A percentile compares a stretch with the other conserved stretches of the same genome.
Evolutionary conservation across 1,139 yeast species (phyloP).

Genomic region (Yamadazyma conglobata): DNA sequence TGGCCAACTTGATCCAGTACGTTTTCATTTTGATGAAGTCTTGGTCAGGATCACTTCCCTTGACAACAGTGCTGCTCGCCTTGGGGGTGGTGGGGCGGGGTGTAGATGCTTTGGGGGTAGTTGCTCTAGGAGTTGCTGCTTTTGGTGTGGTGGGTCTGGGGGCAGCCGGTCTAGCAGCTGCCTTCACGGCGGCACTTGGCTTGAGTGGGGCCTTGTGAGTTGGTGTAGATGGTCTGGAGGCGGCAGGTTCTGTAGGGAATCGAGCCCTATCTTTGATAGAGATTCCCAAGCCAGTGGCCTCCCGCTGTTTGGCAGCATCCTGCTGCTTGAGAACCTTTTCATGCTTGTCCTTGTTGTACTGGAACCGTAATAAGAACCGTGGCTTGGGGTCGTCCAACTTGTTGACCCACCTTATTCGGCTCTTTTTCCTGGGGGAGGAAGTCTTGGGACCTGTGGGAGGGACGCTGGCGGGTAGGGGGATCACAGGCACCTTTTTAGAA

Average conservation of each 20-base stretch:
- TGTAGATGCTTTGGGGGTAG: background rate
- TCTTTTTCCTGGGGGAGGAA: conserved; percentile 4
- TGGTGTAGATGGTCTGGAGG: conserved; percentile 6
- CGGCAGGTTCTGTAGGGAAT: conserved; percentile 12
- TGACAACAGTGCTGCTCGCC: too few species aligned
- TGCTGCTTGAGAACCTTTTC: background rate
- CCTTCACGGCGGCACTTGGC: background rate
- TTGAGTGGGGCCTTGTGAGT: background rate
- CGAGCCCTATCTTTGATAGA: conserved; percentile 5
- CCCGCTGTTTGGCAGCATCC: background rate
- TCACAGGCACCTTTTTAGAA: conserved; percentile 1
- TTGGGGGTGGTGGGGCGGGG: background rate
- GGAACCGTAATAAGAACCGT: conserved; percentile 10
- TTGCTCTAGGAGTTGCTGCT: background rate
- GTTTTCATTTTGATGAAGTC: conserved; percentile 18
- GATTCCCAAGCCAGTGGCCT: conserved; percentile 25
- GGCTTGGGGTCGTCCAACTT: conserved; percentile 20
- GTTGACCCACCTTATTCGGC: conserved; percentile 32
- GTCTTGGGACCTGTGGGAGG: background rate
- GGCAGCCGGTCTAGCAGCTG: too few species aligned
- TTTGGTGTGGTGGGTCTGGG: too few species aligned
- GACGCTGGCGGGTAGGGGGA: background rate
- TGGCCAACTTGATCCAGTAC: conserved; percentile 31
- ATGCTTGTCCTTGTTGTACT: conserved; percentile 5
- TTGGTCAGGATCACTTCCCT: conserved; percentile 2